phyloP scores from a whole-genome alignment of 1,284 basidiomycete genomes.

The Cutaneotrichosporon dermatis region DNA sequence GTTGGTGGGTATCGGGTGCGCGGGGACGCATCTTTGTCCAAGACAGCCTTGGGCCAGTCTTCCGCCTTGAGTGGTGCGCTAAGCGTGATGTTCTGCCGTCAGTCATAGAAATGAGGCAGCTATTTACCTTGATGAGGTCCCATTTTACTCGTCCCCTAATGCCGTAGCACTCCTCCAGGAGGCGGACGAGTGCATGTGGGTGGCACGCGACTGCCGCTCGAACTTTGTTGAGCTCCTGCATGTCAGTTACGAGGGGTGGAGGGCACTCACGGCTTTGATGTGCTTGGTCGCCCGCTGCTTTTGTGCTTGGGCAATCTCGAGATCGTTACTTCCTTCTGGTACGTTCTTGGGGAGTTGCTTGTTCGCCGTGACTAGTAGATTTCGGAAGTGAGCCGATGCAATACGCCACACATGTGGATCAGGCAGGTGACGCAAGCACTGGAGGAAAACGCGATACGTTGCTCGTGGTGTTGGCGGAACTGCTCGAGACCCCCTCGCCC shows the following conservation, averaged over 20 bases:
- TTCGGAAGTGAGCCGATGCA: slow-evolving; percentile 23
- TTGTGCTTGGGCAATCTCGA: not conserved
- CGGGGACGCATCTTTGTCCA: not conserved
- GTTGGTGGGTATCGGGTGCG: slow-evolving; percentile 10
- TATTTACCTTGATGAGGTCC: slow-evolving; percentile 27
- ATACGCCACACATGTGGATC: slow-evolving; percentile 41
- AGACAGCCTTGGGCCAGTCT: slow-evolving; percentile 3
- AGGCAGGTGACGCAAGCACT: slow-evolving; percentile 32
- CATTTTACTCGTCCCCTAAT: slow-evolving; percentile 3
- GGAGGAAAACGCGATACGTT: slow-evolving; percentile 33
- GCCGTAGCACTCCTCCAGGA: slow-evolving; percentile 12
- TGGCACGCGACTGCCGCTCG: slow-evolving; percentile 38
- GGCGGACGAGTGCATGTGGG: slow-evolving; percentile 34
- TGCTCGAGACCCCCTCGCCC: not conserved
- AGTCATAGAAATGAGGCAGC: not conserved
- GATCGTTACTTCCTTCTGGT: not conserved
- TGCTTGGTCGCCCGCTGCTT: not conserved
- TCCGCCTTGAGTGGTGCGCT: not conserved
- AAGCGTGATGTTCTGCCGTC: slow-evolving; percentile 14
- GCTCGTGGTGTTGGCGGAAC: slow-evolving; percentile 5
- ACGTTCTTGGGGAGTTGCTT: not conserved
- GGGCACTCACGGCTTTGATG: not conserved
- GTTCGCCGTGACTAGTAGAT: not conserved
- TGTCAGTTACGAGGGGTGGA: not conserved
- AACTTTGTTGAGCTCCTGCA: slow-evolving; percentile 26